Evolutionary conservation across 805 yeast species (phyloP).

Genomic region (Suhomyces prunicola): DNA sequence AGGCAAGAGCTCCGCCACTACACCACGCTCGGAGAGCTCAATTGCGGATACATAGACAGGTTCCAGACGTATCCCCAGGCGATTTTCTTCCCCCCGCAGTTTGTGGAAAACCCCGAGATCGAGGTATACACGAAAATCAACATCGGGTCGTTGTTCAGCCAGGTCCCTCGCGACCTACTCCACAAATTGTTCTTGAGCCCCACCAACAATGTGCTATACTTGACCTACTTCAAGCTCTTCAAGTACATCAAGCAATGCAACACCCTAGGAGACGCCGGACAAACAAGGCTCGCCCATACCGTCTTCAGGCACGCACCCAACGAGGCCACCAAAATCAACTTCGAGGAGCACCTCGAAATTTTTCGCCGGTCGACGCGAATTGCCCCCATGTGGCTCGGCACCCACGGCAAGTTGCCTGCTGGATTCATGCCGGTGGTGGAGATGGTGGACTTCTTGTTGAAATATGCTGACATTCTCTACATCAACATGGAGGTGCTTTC

Average conservation of each 20-base stretch:
- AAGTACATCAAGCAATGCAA: background rate
- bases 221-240: background rate
- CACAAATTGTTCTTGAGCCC: slow-evolving; percentile 1
- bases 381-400: background rate
- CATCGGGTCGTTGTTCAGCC: background rate
- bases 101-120: background rate
- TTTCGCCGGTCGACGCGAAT: background rate
- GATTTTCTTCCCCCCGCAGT: background rate
- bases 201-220: background rate
- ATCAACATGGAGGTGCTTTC: slow-evolving; percentile 4
- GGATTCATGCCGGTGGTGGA: background rate
- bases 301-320: slow-evolving; percentile 1
- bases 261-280: background rate
- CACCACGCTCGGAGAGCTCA: background rate
- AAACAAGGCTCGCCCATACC: background rate
- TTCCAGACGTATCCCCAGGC: background rate
- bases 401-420: background rate
- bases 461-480: slow-evolving; percentile 1
- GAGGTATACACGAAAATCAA: background rate
- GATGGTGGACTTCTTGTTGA: slow-evolving; percentile 1
- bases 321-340: background rate
- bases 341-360: background rate
- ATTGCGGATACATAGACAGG: background rate
- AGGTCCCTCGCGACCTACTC: background rate
- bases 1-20: background rate